Conservation (phyloP, 768 basidiomycete genomes). For the Leccinum variicolor region DNA sequence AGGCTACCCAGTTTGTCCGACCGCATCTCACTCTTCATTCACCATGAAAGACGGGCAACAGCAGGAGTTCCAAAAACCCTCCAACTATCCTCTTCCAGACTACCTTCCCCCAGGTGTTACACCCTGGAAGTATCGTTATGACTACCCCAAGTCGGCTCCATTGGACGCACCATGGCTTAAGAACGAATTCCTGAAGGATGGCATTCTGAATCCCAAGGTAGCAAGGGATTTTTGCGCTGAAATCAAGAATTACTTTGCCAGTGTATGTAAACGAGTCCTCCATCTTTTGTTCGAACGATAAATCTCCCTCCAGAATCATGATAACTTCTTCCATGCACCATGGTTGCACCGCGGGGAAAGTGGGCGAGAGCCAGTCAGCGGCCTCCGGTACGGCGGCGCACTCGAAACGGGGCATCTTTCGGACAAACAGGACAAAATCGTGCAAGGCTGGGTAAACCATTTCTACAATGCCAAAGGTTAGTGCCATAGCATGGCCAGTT, state of each 20-base stretch:
- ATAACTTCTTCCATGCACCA: background rate
- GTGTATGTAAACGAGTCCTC: background rate
- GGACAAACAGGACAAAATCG: background rate
- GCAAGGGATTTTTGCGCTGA: background rate
- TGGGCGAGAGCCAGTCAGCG: constrained; percentile 1
- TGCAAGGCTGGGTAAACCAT: background rate
- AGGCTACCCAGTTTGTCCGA: background rate
- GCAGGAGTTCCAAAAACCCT: background rate
- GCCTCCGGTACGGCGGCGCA: background rate
- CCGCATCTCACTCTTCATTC: background rate
- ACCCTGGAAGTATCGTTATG: background rate
- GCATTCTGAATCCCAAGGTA: background rate
- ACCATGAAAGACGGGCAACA: background rate
- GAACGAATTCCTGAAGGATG: background rate
- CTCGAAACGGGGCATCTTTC: background rate
- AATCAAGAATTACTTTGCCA: background rate
- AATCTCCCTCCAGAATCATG: background rate
- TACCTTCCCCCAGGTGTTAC: background rate
- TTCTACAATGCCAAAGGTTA: background rate
- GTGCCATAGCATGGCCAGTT: background rate
- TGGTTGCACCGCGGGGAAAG: background rate
- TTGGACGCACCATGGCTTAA: background rate
- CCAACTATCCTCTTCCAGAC: background rate
- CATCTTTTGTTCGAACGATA: background rate
- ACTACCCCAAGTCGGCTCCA: background rate